These are phyloP conservation scores for Plectranthus barbatus DNA, from an alignment of 257 asterid genomes.

Conservation along the genomic window DNA sequence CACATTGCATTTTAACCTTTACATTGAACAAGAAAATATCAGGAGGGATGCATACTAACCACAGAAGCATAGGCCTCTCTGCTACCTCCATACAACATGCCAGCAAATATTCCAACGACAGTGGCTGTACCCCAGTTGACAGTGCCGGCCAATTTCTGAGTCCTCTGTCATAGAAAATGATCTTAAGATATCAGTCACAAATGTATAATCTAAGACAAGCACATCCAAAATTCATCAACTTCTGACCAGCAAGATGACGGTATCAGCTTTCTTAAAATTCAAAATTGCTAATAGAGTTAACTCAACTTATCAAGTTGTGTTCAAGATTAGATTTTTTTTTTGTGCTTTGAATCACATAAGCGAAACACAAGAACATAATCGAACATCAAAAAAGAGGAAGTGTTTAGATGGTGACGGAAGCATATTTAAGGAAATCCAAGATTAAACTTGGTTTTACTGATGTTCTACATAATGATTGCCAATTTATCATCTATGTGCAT, in stretches of 20 bases:
- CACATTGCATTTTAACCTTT: neutral
- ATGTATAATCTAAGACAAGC: neutral
- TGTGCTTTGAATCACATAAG: neutral
- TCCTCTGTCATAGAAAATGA: slow-evolving; percentile 28
- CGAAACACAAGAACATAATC: neutral
- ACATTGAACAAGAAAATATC: neutral
- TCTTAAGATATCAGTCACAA: neutral
- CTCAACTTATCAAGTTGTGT: neutral
- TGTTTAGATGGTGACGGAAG: too few species aligned
- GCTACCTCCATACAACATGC: slow-evolving; percentile 94
- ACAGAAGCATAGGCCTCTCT: slow-evolving; percentile 97
- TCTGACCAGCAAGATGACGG: neutral
- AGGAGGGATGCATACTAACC: slow-evolving; percentile 42
- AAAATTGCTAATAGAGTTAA: neutral
- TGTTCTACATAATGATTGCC: neutral
- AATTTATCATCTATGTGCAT: too few species aligned
- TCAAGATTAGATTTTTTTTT: neutral
- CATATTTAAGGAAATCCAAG: too few species aligned
- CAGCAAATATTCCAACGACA: slow-evolving; percentile 79
- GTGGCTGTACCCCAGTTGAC: slow-evolving; percentile 92
- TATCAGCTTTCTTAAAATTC: neutral
- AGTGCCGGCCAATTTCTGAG: slow-evolving; percentile 53
- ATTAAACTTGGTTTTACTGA: neutral
- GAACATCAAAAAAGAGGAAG: too few species aligned
- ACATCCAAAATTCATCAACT: slow-evolving; percentile 5